Evolutionary conservation across 108 stramenopile species (phyloP), one percentile per base, ranked within the genome.

Genomic region (Seminavis robusta): DNA sequence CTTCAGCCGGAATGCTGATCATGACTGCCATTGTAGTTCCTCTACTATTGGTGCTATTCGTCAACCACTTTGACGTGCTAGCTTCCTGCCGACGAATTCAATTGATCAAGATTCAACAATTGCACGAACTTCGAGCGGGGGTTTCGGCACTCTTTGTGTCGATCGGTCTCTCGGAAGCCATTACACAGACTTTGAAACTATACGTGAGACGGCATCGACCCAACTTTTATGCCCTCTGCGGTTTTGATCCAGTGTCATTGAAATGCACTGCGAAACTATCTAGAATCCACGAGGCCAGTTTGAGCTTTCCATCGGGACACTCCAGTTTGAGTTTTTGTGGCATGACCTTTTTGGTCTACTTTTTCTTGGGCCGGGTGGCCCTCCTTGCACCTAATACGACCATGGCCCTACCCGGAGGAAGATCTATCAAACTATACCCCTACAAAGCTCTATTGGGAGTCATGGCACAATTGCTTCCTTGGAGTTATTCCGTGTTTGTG

Each of bases 241-340:
- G 73, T 27, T 89, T 89, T 52, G 55, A 85, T 59, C 46, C 28
- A 15, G 47, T 25, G 9, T 63, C 73, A 8, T 42, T 76, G 26
- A 23, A 53, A 51, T 92, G 90, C 46, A 67, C 61, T 31, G 82
- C 71, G 34, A 41, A 58, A 20, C 31, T 68, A 28, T 61, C 62
- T 10, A 66, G 74, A 52, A 67, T 84, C 21, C 65, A 55, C 44
- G 85, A 90, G 47, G 78, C 85, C 19, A 71, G 71, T 33, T 67
- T 80, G 38, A 79, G 72, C 31, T 93, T 93, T 71, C 91, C 91
- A 5, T 81, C 79, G 16, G 87, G 91, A 4, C 91, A 93, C 71
- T 74, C 83, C 3, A 73, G 69, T 15, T 60, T 87, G 43, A 61
- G 64, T 8, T 78, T 67, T 41, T 80, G 80, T 62, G 81, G 75